These are phyloP conservation scores for Sporothrix euskadiensis DNA, from an alignment of 2,329 filamentous ascomycete genomes.

Conservation along the genomic window DNA sequence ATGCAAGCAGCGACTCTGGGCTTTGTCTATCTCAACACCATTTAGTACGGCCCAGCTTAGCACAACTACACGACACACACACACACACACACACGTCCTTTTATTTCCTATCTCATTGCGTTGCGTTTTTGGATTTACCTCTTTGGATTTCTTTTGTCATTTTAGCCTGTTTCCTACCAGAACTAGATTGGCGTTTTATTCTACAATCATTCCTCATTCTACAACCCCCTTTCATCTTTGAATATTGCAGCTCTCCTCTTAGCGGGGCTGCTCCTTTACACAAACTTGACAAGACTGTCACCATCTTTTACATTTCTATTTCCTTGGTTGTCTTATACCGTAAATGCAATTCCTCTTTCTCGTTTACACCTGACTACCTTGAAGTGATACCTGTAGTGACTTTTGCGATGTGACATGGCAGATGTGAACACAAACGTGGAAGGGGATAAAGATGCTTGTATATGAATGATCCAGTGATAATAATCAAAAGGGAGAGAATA, in stretches of 20 bases:
- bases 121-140: constrained; percentile 1
- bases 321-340: background rate
- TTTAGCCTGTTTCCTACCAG: background rate
- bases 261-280: background rate
- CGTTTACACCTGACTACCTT: background rate
- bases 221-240: background rate
- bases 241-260: background rate
- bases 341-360: background rate
- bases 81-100: background rate
- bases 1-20: background rate
- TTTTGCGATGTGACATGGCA: background rate
- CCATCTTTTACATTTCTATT: background rate
- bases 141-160: background rate
- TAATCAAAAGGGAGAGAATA: background rate
- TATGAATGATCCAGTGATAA: background rate
- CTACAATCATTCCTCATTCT: background rate
- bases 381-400: background rate
- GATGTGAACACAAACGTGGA: background rate
- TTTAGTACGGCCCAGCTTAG: background rate
- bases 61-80: background rate
- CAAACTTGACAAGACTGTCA: background rate
- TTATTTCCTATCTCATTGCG: constrained; percentile 1
- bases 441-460: background rate
- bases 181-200: constrained; percentile 5
- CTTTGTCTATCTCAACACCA: background rate